These are phyloP conservation scores for Fagopyrum esculentum DNA, from an alignment of 148 eudicot genomes.

Conservation along the genomic window DNA sequence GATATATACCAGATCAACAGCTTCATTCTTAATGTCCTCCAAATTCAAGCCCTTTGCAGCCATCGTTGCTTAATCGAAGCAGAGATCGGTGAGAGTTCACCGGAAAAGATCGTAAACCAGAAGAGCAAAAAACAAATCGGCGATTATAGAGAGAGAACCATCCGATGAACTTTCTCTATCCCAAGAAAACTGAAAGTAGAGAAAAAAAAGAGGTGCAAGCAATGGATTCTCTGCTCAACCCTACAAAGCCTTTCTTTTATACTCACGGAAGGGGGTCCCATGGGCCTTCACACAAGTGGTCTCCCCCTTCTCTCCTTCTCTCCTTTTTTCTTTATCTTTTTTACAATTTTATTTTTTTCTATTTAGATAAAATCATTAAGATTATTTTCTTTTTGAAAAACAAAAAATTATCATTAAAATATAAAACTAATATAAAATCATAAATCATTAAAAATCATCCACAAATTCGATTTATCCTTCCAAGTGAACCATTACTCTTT, in stretches of 20 bases:
- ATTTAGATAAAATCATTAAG: background rate
- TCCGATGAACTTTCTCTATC: constrained; percentile 21
- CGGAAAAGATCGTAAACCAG: background rate
- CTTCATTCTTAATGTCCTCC: constrained; percentile 70
- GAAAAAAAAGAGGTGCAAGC: background rate
- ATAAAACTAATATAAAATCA: too few species aligned
- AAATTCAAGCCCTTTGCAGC: constrained; percentile 43
- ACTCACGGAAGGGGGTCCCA: background rate
- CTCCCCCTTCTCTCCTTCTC: background rate
- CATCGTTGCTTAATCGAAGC: constrained; percentile 23
- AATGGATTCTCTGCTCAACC: background rate
- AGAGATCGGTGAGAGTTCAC: constrained; percentile 11
- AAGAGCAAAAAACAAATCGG: background rate
- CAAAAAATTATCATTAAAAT: too few species aligned
- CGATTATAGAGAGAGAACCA: constrained; percentile 10
- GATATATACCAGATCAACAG: constrained; percentile 79
- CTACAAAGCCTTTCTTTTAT: constrained; percentile 12
- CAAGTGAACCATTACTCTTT: too few species aligned
- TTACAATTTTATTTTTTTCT: too few species aligned
- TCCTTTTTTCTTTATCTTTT: background rate
- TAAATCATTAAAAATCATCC: too few species aligned
- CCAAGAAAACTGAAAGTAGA: background rate
- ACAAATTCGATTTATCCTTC: too few species aligned
- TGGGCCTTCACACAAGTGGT: background rate
- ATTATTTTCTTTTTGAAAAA: background rate